A percentile compares a stretch with the other conserved stretches of the same genome.
Evolutionary conservation across 2,329 filamentous ascomycete genomes (phyloP).

Genomic region (Arthroderma sp.): DNA sequence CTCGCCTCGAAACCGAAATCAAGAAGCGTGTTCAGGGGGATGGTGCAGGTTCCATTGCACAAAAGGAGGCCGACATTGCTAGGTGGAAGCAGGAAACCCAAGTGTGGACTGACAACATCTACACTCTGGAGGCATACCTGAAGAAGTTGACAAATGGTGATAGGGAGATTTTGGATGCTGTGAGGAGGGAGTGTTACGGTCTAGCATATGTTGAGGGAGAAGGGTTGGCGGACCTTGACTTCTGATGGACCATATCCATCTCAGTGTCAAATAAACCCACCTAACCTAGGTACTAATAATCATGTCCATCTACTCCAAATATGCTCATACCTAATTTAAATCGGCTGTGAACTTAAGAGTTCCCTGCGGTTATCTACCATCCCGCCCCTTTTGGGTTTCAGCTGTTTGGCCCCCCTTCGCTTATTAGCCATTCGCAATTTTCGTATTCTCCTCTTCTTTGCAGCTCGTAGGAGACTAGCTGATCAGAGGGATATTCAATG

Average conservation of each 20-base stretch:
- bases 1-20: conserved; percentile 15
- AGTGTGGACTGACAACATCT: conserved; percentile 36
- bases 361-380: too few species aligned
- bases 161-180: conserved; percentile 31
- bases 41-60: conserved; percentile 17
- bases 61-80: conserved; percentile 26
- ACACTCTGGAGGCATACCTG: conserved; percentile 32
- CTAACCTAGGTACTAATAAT: too few species aligned
- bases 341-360: too few species aligned
- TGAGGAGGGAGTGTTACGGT: conserved; percentile 40
- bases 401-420: too few species aligned
- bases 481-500: too few species aligned
- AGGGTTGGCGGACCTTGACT: conserved; percentile 34
- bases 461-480: too few species aligned
- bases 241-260: conserved; percentile 1
- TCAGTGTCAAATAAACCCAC: neutral
- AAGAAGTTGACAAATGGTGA: conserved; percentile 31
- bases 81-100: conserved; percentile 24
- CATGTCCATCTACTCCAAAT: too few species aligned
- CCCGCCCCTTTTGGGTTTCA: too few species aligned
- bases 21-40: conserved; percentile 19
- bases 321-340: too few species aligned
- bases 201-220: conserved; percentile 45
- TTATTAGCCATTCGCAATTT: too few species aligned
- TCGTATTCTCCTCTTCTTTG: too few species aligned